Conservation (phyloP, 129 eudicot species). For the Mikania micrantha region DNA sequence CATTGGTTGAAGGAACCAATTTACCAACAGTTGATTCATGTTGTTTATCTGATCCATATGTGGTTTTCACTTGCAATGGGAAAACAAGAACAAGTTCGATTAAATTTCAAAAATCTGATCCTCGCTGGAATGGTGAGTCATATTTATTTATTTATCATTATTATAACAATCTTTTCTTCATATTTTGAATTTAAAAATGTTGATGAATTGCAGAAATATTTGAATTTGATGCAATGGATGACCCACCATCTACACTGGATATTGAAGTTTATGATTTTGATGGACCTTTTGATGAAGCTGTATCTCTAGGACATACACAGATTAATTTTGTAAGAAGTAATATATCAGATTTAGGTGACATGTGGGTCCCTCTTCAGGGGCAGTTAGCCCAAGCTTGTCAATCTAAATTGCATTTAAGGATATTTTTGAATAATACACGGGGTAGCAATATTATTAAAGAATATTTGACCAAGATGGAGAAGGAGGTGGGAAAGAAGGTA, state of each 20-base stretch:
- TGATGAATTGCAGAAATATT: slow-evolving; percentile 67
- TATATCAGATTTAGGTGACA: slow-evolving; percentile 84
- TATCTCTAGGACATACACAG: slow-evolving; percentile 75
- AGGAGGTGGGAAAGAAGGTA: slow-evolving; percentile 98
- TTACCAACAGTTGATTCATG: slow-evolving; percentile 75
- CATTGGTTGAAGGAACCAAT: slow-evolving; percentile 81
- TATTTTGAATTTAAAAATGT: not conserved
- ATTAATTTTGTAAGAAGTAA: slow-evolving; percentile 73
- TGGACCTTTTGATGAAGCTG: slow-evolving; percentile 98
- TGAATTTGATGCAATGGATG: slow-evolving; percentile 99
- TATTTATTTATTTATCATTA: not conserved
- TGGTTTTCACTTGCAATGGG: slow-evolving; percentile 92
- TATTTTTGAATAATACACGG: slow-evolving; percentile 73
- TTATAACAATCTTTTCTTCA: not conserved
- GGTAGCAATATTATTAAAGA: slow-evolving; percentile 82
- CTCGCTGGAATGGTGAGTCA: slow-evolving; percentile 80
- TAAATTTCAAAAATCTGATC: slow-evolving; percentile 86
- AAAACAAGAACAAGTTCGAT: slow-evolving; percentile 89
- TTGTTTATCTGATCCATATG: slow-evolving; percentile 88
- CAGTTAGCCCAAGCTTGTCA: slow-evolving; percentile 95
- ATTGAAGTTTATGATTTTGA: slow-evolving; percentile 95
- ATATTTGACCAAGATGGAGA: slow-evolving; percentile 87
- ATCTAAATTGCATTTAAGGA: slow-evolving; percentile 79
- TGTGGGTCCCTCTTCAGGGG: slow-evolving; percentile 89
- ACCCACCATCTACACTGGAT: slow-evolving; percentile 84